Evolutionary conservation across 2,329 filamentous ascomycete species (phyloP).

Genomic region (Penicillium sp.): DNA sequence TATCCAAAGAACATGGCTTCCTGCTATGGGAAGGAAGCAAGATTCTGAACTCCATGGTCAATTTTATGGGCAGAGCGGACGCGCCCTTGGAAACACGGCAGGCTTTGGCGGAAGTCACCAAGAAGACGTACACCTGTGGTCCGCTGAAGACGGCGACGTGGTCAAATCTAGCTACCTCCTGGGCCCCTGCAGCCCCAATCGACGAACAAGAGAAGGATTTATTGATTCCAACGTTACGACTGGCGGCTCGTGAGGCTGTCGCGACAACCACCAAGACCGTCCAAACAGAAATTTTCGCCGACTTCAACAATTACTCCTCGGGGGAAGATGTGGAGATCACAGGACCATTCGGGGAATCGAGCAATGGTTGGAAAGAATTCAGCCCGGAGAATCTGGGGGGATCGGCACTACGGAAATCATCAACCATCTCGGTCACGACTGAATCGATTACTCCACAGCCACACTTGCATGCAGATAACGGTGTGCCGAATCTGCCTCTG

Average conservation of each 20-base stretch:
- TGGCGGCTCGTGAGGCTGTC: conserved; percentile 45
- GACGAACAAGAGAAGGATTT: conserved; percentile 43
- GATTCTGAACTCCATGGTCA: conserved; percentile 39
- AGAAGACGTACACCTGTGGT: conserved; percentile 43
- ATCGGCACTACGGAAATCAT: conserved; percentile 37
- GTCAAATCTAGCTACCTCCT: conserved; percentile 42
- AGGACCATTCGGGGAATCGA: conserved; percentile 5
- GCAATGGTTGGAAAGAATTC: conserved; percentile 27
- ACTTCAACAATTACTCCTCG: conserved; percentile 16
- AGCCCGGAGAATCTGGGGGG: conserved; percentile 28
- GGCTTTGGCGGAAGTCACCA: conserved; percentile 35
- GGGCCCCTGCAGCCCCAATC: conserved; percentile 38
- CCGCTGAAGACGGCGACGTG: conserved; percentile 40
- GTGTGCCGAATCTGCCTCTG: conserved; percentile 36
- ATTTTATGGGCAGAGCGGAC: conserved; percentile 32
- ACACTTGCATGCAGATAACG: conserved; percentile 22
- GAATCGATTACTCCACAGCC: conserved; percentile 42
- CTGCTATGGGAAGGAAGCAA: conserved; percentile 46
- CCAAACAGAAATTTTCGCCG: conserved; percentile 43
- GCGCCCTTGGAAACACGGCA: conserved; percentile 32
- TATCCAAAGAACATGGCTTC: conserved; percentile 42
- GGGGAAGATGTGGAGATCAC: conserved; percentile 14
- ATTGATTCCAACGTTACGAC: conserved; percentile 44
- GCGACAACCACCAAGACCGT: conserved; percentile 42
- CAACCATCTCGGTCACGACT: conserved; percentile 44